Conservation (phyloP, 2,329 filamentous ascomycete genomes). For the Biscogniauxia sp. region DNA sequence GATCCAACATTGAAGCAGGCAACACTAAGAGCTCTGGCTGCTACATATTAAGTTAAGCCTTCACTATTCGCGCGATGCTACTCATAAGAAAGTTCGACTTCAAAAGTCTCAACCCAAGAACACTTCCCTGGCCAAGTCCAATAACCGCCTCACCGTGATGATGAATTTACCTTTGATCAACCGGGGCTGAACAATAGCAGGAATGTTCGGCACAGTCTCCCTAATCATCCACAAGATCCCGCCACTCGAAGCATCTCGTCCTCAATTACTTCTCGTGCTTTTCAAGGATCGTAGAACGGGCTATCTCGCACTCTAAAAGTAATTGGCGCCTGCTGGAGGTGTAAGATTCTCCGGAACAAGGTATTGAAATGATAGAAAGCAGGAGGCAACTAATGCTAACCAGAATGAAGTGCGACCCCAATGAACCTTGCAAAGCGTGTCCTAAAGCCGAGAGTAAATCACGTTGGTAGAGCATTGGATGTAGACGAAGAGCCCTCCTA, state of each 20-base stretch:
- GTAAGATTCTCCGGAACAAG: constrained; percentile 21
- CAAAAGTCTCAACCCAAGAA: constrained; percentile 9
- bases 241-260: constrained; percentile 1
- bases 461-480: constrained; percentile 17
- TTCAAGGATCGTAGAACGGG: constrained; percentile 6
- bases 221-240: not conserved
- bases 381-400: constrained; percentile 6
- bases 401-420: constrained; percentile 11
- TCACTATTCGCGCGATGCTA: constrained; percentile 11
- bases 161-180: not conserved
- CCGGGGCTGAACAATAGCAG: not conserved
- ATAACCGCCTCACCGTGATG: not conserved
- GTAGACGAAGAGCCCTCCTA: constrained; percentile 16
- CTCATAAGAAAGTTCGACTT: constrained; percentile 7
- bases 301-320: constrained; percentile 18
- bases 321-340: constrained; percentile 22
- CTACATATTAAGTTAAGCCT: constrained; percentile 15
- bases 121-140: not conserved
- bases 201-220: no score
- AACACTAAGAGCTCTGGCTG: constrained; percentile 11
- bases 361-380: constrained; percentile 1
- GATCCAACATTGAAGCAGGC: constrained; percentile 9
- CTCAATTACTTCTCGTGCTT: not conserved
- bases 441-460: constrained; percentile 12
- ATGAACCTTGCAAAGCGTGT: constrained; percentile 19